Percentiles rank a stretch among this genome's conserved stretches.
phyloP scores from a whole-genome alignment of 805 yeast genomes.

The Candida ipomoeae region DNA sequence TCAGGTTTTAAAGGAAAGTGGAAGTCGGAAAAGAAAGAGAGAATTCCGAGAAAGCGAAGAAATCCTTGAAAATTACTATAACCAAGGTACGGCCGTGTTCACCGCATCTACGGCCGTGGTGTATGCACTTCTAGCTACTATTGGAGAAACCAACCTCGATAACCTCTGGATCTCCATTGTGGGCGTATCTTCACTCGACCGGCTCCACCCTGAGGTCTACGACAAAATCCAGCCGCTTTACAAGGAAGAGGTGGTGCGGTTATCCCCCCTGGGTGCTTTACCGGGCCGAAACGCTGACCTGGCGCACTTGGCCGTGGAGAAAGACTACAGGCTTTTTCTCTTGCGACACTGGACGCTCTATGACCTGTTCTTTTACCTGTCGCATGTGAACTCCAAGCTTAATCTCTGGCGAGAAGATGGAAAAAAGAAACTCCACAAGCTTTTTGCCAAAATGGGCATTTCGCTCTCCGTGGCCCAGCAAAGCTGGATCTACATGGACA shows the following conservation, averaged over 20 bases:
- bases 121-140: slow-evolving; percentile 71
- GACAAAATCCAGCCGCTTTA: slow-evolving; percentile 66
- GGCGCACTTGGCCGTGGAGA: slow-evolving; percentile 58
- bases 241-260: slow-evolving; percentile 77
- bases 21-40: slow-evolving; percentile 29
- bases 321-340: slow-evolving; percentile 81
- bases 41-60: slow-evolving; percentile 47
- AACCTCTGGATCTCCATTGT: slow-evolving; percentile 82
- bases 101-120: slow-evolving; percentile 75
- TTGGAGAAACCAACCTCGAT: slow-evolving; percentile 75
- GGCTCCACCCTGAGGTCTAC: slow-evolving; percentile 70
- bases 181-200: slow-evolving; percentile 80
- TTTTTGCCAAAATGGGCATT: slow-evolving; percentile 96
- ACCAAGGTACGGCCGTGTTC: slow-evolving; percentile 73
- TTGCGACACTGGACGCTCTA: slow-evolving; percentile 91
- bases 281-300: slow-evolving; percentile 36
- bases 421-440: slow-evolving; percentile 73
- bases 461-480: slow-evolving; percentile 85
- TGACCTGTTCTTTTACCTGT: slow-evolving; percentile 86
- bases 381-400: slow-evolving; percentile 82
- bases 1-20: slow-evolving; percentile 1
- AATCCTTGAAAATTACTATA: slow-evolving; percentile 68
- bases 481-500: slow-evolving; percentile 87
- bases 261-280: slow-evolving; percentile 40
- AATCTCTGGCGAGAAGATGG: slow-evolving; percentile 92